phyloP scores from a whole-genome alignment of 345 rosid genomes.

The Bretschneidera sinensis region DNA sequence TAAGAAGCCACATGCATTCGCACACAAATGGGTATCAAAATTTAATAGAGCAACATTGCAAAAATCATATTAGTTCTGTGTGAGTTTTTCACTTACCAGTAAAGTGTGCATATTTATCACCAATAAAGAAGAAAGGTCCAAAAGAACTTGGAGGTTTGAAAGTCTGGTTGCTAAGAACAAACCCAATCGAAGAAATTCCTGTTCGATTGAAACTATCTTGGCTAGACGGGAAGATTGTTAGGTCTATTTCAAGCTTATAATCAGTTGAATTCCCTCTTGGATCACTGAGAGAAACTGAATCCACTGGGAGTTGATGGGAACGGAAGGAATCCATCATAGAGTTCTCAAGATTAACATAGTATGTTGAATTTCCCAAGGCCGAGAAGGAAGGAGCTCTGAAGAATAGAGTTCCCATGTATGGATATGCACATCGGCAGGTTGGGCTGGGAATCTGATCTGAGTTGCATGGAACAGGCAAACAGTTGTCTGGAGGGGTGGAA shows the following conservation, averaged over 20 bases:
- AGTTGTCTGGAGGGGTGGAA: constrained; percentile 39
- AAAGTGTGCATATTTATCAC: constrained; percentile 31
- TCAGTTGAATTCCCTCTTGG: constrained; percentile 62
- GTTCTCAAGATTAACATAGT: constrained; percentile 33
- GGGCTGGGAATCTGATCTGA: constrained; percentile 32
- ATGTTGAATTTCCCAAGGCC: constrained; percentile 33
- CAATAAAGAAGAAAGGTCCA: constrained; percentile 61
- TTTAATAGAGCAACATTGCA: too few relatives aligned
- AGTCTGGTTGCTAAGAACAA: constrained; percentile 58
- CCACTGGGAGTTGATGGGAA: constrained; percentile 49
- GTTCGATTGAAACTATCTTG: too few relatives aligned
- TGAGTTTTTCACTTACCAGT: constrained; percentile 40
- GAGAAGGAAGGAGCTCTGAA: too few relatives aligned
- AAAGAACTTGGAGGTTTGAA: constrained; percentile 46
- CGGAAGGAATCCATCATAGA: constrained; percentile 23
- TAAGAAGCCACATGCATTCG: too few relatives aligned
- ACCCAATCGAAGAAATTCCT: constrained; percentile 43
- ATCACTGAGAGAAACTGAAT: constrained; percentile 46
- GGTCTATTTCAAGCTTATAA: too few relatives aligned
- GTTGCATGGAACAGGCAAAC: constrained; percentile 33
- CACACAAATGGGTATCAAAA: too few relatives aligned
- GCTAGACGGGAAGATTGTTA: too few relatives aligned
- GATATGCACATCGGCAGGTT: too few relatives aligned
- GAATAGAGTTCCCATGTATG: too few relatives aligned
- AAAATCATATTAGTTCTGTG: too few relatives aligned